A percentile compares a stretch with the other conserved stretches of the same genome.
phyloP scores from a whole-genome alignment of 2,329 filamentous ascomycete genomes.

The Diaporthe destruens region DNA sequence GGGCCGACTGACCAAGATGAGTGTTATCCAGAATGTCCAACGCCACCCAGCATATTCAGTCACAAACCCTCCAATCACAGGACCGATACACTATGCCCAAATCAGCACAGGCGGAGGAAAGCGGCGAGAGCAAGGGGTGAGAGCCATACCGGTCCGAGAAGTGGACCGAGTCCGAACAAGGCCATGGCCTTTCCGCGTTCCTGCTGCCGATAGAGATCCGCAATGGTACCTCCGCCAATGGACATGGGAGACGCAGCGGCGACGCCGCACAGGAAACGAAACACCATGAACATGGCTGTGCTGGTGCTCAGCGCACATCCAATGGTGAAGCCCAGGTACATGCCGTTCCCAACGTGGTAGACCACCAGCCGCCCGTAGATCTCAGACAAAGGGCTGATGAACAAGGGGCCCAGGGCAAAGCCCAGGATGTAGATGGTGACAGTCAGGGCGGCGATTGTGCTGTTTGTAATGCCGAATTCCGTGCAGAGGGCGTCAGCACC shows the following conservation, averaged over 20 bases:
- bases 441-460: slow-evolving; percentile 9
- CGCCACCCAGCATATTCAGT: slow-evolving; percentile 10
- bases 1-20: slow-evolving; percentile 21
- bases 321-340: slow-evolving; percentile 28
- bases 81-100: slow-evolving; percentile 7
- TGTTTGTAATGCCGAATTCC: slow-evolving; percentile 32
- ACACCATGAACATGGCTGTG: slow-evolving; percentile 35
- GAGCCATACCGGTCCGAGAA: slow-evolving; percentile 31
- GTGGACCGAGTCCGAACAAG: slow-evolving; percentile 21
- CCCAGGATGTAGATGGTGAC: slow-evolving; percentile 33
- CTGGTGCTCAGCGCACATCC: slow-evolving; percentile 30
- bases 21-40: slow-evolving; percentile 36
- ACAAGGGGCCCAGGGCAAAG: slow-evolving; percentile 24
- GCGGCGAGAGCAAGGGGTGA: too few species aligned
- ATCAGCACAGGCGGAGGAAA: not conserved
- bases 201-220: slow-evolving; percentile 7
- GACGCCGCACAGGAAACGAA: slow-evolving; percentile 22
- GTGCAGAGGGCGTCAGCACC: slow-evolving; percentile 1
- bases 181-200: slow-evolving; percentile 27
- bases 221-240: slow-evolving; percentile 36
- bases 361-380: slow-evolving; percentile 27
- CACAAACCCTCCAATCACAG: slow-evolving; percentile 36
- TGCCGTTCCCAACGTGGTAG: not conserved
- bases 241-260: slow-evolving; percentile 5
- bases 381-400: slow-evolving; percentile 27